Percentiles rank a stretch among this genome's conserved stretches.
phyloP scores from a whole-genome alignment of 371 early-diverging fungal species.

The Lichtheimia hyalospora region DNA sequence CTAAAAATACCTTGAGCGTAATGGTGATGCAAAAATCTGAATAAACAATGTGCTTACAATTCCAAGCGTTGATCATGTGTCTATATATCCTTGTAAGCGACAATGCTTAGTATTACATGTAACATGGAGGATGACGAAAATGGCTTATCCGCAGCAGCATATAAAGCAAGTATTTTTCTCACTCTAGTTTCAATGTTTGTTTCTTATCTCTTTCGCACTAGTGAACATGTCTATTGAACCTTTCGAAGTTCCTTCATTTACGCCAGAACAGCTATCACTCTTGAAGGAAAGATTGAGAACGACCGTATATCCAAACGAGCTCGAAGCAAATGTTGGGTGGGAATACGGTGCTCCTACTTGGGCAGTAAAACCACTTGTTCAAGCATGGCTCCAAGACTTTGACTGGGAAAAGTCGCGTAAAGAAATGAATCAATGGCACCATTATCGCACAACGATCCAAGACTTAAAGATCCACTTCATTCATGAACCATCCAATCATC shows the following conservation, averaged over 20 bases:
- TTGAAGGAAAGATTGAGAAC: conserved; percentile 14
- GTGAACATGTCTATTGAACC: conserved; percentile 8
- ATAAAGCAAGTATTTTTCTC: too few species aligned
- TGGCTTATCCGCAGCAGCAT: too few species aligned
- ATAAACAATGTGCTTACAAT: too few species aligned
- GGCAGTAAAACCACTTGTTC: conserved; percentile 42
- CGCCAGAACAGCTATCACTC: conserved; percentile 10
- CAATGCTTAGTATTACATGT: too few species aligned
- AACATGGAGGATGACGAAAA: too few species aligned
- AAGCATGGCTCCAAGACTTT: conserved; percentile 45
- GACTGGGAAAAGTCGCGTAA: conserved; percentile 43
- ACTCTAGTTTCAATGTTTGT: background rate
- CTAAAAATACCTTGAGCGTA: conserved; percentile 3
- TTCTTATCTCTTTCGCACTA: conserved; percentile 1
- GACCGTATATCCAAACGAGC: conserved; percentile 33
- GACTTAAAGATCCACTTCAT: conserved; percentile 59
- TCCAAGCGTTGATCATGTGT: too few species aligned
- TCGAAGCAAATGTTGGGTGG: conserved; percentile 54
- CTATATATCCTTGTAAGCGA: too few species aligned
- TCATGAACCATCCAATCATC: conserved; percentile 47
- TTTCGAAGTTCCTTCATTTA: conserved; percentile 28
- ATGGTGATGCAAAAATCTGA: too few species aligned
- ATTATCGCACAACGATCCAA: conserved; percentile 52
- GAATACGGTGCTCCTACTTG: conserved; percentile 46
- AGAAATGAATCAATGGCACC: conserved; percentile 47